Evolutionary conservation across 2,329 filamentous ascomycete species (phyloP).

Genomic region (Colletotrichum tamarilloi): DNA sequence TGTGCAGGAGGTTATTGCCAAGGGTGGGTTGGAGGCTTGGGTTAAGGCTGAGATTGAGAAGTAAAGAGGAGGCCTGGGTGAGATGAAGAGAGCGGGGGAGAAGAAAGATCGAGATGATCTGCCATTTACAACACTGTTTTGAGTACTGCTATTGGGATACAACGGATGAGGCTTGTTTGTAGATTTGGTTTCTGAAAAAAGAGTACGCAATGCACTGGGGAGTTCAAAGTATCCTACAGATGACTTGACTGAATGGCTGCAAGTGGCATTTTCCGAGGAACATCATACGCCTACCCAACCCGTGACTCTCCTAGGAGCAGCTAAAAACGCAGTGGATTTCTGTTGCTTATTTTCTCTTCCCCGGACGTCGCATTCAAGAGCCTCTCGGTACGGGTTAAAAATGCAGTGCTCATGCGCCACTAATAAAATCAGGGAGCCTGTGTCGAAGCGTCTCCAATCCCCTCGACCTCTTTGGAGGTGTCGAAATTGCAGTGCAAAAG

Average conservation of each 20-base stretch:
- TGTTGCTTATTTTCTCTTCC: too few relatives aligned
- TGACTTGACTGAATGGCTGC: too few relatives aligned
- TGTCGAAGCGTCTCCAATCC: not conserved
- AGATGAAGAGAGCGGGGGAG: not conserved
- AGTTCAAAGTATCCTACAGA: too few relatives aligned
- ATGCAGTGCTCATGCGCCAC: not conserved
- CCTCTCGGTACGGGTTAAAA: not conserved
- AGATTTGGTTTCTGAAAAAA: not conserved
- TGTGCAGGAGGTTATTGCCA: constrained; percentile 85
- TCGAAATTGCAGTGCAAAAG: not conserved
- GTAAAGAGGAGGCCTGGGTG: not conserved
- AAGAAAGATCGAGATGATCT: not conserved
- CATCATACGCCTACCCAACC: not conserved
- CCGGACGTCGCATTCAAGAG: not conserved
- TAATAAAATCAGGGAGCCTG: too few relatives aligned
- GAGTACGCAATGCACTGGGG: not conserved
- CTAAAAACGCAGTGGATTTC: not conserved
- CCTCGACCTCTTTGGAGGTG: not conserved
- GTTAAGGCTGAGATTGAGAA: constrained; percentile 75
- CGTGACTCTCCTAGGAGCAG: not conserved
- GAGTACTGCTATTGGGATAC: not conserved
- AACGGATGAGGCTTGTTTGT: not conserved
- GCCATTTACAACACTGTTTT: not conserved
- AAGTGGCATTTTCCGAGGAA: not conserved
- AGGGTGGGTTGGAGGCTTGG: constrained; percentile 85